These are phyloP conservation scores for Flaveria brownii DNA, from an alignment of 129 eudicot species.

Conservation along the genomic window DNA sequence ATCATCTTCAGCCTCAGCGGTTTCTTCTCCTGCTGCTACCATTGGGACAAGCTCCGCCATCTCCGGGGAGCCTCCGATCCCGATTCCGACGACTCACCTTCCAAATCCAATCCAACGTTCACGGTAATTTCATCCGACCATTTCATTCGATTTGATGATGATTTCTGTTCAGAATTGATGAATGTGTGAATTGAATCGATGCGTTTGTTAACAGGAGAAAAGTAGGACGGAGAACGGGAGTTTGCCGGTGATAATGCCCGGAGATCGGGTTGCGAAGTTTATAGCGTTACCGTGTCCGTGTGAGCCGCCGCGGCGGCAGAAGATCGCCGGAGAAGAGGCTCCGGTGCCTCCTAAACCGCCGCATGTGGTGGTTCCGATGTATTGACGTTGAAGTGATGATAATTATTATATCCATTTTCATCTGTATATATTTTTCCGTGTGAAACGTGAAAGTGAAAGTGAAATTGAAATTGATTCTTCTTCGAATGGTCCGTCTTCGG, in stretches of 20 bases:
- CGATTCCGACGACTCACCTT: slow-evolving; percentile 26
- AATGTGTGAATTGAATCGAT: too few relatives aligned
- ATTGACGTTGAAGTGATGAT: slow-evolving; percentile 17
- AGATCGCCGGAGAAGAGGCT: slow-evolving; percentile 32
- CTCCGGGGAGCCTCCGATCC: slow-evolving; percentile 44
- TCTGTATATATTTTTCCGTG: slow-evolving; percentile 23
- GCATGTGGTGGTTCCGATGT: slow-evolving; percentile 56
- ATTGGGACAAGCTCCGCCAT: slow-evolving; percentile 68
- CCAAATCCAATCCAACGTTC: slow-evolving; percentile 42
- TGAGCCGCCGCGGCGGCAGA: slow-evolving; percentile 47
- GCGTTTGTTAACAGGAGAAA: slow-evolving; percentile 32
- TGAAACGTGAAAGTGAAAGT: background rate
- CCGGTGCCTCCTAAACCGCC: slow-evolving; percentile 60
- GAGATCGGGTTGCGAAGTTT: slow-evolving; percentile 75
- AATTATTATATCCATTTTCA: background rate
- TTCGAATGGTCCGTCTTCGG: background rate
- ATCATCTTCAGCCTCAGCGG: slow-evolving; percentile 79
- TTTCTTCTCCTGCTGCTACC: slow-evolving; percentile 76
- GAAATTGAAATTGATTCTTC: background rate
- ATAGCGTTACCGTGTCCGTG: slow-evolving; percentile 94
- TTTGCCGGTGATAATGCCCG: slow-evolving; percentile 86
- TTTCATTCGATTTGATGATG: too few relatives aligned
- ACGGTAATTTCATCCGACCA: slow-evolving; percentile 29
- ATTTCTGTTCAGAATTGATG: background rate
- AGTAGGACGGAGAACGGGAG: slow-evolving; percentile 46